Conservation (phyloP, 169 alveolate genomes). For the Plasmodium inui region DNA sequence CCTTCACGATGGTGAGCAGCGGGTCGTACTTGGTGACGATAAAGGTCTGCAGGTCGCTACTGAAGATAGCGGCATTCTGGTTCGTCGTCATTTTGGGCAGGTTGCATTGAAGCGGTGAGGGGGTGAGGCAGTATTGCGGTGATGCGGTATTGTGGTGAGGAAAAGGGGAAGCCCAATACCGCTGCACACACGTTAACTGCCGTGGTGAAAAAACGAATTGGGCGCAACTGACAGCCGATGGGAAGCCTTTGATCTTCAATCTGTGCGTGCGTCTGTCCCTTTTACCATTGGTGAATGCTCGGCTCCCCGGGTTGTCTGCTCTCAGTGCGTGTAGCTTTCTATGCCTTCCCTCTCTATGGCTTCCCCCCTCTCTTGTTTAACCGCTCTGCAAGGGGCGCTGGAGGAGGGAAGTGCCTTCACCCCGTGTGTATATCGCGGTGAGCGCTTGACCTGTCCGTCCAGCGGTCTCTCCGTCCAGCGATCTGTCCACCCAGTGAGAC, state of each 20-base stretch:
- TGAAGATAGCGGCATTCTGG: slow-evolving; percentile 75
- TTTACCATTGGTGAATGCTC: not conserved
- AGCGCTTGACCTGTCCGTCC: not conserved
- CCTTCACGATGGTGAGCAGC: slow-evolving; percentile 90
- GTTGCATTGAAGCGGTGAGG: not conserved
- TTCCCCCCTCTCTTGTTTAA: not conserved
- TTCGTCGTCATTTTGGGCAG: slow-evolving; percentile 34
- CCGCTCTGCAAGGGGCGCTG: not conserved
- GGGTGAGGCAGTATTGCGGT: no score
- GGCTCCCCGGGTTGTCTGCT: no score
- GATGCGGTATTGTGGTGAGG: no score
- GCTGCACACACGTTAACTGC: no score
- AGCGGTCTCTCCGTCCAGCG: not conserved
- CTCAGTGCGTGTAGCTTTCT: no score
- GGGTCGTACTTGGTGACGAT: slow-evolving; percentile 93
- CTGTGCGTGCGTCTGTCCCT: not conserved
- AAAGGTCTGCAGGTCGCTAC: slow-evolving; percentile 88
- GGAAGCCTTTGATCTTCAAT: not conserved
- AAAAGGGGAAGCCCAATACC: no score
- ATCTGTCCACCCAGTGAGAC: not conserved
- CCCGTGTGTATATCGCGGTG: not conserved
- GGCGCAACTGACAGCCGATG: not conserved
- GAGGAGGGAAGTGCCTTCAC: not conserved
- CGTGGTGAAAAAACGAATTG: not conserved
- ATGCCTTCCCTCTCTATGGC: no score